Evolutionary conservation across 2,329 filamentous ascomycete species (phyloP).

Genomic region (Zasmidium angulare): DNA sequence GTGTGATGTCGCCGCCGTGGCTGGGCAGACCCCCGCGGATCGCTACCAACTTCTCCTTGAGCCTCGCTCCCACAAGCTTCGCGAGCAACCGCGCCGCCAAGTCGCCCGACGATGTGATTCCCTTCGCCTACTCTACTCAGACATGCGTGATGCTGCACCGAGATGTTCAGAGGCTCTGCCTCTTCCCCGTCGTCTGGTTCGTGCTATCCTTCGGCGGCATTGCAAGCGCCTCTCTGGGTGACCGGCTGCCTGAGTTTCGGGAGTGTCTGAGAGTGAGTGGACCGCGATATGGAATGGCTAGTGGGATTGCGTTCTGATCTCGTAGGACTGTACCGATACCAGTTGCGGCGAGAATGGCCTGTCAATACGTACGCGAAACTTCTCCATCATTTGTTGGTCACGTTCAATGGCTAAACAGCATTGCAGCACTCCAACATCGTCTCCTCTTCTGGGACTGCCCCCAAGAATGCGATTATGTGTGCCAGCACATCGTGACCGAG

Average conservation of each 20-base stretch:
- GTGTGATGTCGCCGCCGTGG: neutral
- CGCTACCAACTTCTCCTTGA: neutral
- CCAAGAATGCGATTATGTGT: constrained; percentile 95
- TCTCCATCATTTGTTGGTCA: neutral
- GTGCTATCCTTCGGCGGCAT: constrained; percentile 16
- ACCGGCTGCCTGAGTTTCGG: constrained; percentile 81
- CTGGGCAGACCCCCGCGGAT: neutral
- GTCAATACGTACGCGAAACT: constrained; percentile 64
- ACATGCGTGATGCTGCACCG: constrained; percentile 30
- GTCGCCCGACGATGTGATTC: constrained; percentile 1
- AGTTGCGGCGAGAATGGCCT: constrained; percentile 72
- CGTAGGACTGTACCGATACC: constrained; percentile 72
- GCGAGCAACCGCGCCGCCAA: neutral
- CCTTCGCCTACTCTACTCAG: constrained; percentile 12
- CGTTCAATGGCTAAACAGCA: neutral
- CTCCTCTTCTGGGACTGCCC: constrained; percentile 90
- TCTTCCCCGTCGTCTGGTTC: constrained; percentile 18
- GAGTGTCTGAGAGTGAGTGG: constrained; percentile 75
- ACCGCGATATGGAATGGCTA: neutral
- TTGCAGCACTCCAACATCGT: constrained; percentile 73
- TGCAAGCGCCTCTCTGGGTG: constrained; percentile 69
- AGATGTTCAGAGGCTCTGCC: constrained; percentile 20
- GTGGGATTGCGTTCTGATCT: constrained; percentile 8
- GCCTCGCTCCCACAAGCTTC: neutral
- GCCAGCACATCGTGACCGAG: constrained; percentile 87